Evolutionary conservation across 805 yeast genomes (phyloP), one percentile per base, ranked within the genome.

Genomic region (Sugiyamaella americana): DNA sequence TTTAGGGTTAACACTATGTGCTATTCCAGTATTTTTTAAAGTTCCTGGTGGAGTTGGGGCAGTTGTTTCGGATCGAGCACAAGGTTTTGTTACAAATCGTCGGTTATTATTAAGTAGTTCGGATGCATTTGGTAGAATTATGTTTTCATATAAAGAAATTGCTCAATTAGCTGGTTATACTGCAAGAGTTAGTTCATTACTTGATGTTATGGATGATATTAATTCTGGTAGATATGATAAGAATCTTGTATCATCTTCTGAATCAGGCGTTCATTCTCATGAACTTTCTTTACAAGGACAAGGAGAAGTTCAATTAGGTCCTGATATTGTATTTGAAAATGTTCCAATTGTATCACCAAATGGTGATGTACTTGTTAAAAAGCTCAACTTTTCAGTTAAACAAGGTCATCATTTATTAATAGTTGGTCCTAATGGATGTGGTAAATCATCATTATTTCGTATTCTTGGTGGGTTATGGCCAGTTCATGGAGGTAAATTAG

Each of bases 391-490:
- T 63, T 74, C 81, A 43, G 76, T 89, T 45, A 76, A 82, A 51
- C 83, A 78, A 29, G 96, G 96, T 30, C 82, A 88, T 43, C 93
- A 89, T 64, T 70, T 89, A 43, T 72, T 89, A 44, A 88, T 89
- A 61, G 88, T 91, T 6, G 98, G 98, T 0, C 97, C 97, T 11
- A 89, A 89, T 60, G 98, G 98, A 1, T 85, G 95, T 52, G 98
- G 98, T 22, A 89, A 89, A 66, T 88, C 96, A 0, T 89, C 97
- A 0, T 69, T 89, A 48, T 89, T 89, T 64, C 76, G 98, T 60
- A 78, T 89, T 58, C 73, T 89, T 40, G 96, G 97, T 46, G 96
- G 96, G 0, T 71, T 89, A 54, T 89, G 98, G 98, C 95, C 93
- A 2, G 81, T 88, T 18, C 70, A 74, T 39, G 66, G 69, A 26